Evolutionary conservation across 495 filamentous ascomycete species (phyloP).

Genomic region (Penicillium paradoxum): DNA sequence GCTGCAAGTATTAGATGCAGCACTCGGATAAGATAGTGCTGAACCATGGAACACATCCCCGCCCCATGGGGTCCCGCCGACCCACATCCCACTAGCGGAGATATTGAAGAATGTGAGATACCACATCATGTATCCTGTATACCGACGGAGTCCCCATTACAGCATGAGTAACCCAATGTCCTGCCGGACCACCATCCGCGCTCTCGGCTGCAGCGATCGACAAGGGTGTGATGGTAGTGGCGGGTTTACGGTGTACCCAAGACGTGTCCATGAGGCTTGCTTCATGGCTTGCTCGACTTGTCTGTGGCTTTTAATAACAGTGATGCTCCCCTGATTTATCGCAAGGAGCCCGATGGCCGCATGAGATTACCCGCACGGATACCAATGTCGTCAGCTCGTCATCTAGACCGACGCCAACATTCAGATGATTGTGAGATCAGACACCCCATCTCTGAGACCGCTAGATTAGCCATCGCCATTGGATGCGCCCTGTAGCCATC

Average conservation of each 20-base stretch:
- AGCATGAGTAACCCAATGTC: constrained; percentile 19
- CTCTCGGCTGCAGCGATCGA: constrained; percentile 10
- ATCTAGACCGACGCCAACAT: background rate
- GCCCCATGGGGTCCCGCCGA: constrained; percentile 9
- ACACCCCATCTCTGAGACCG: constrained; percentile 1
- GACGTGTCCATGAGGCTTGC: constrained; percentile 4
- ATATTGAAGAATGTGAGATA: constrained; percentile 4
- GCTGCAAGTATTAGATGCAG: constrained; percentile 4
- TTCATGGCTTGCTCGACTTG: background rate
- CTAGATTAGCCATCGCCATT: background rate
- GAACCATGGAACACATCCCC: constrained; percentile 6
- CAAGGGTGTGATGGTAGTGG: constrained; percentile 6
- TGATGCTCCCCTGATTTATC: background rate
- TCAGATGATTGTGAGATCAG: background rate
- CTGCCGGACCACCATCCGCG: constrained; percentile 10
- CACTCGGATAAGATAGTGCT: background rate
- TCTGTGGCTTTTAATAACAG: background rate
- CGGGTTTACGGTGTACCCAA: constrained; percentile 4
- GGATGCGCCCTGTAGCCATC: background rate
- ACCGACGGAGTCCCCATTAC: constrained; percentile 10
- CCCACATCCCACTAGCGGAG: constrained; percentile 2
- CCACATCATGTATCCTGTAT: constrained; percentile 4
- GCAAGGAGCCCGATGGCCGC: background rate
- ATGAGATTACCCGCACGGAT: background rate
- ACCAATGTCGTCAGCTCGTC: background rate